phyloP scores from a whole-genome alignment of 495 filamentous ascomycete genomes.

The Lasiosphaeria hispida region DNA sequence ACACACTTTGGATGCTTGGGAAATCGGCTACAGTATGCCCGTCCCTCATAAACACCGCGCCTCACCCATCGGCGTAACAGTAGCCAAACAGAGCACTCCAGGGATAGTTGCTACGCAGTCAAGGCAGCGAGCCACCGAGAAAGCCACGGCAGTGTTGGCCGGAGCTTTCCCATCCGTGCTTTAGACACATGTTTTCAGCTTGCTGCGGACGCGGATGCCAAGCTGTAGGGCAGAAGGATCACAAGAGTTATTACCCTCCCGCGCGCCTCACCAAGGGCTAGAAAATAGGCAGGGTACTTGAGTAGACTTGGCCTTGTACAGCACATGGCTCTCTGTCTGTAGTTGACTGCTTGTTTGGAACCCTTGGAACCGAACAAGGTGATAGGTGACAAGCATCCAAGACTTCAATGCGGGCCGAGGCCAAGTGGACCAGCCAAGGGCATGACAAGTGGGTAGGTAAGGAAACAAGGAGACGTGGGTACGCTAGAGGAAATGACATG shows the following conservation, averaged over 20 bases:
- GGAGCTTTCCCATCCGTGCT: too few species aligned
- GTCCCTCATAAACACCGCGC: too few species aligned
- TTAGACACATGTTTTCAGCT: neutral
- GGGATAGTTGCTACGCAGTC: too few species aligned
- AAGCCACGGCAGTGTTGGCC: too few species aligned
- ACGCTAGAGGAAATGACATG: neutral
- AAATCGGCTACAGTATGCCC: too few species aligned
- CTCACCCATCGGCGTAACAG: too few species aligned
- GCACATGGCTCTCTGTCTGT: neutral
- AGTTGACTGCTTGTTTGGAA: too few species aligned
- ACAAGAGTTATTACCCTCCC: constrained; percentile 13
- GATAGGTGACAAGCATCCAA: too few species aligned
- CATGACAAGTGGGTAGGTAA: neutral
- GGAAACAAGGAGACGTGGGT: neutral
- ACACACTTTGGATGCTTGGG: too few species aligned
- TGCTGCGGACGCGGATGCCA: constrained; percentile 5
- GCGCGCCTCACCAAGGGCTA: neutral
- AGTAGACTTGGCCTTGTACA: neutral
- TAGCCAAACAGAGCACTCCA: too few species aligned
- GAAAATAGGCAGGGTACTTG: neutral
- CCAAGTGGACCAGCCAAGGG: neutral
- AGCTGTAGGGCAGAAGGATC: constrained; percentile 10
- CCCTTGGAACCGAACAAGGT: too few species aligned
- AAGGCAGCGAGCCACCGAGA: too few species aligned
- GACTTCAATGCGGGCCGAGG: neutral